Conservation (phyloP, 1,139 yeast species). For the Blastobotrys arbuscula region DNA sequence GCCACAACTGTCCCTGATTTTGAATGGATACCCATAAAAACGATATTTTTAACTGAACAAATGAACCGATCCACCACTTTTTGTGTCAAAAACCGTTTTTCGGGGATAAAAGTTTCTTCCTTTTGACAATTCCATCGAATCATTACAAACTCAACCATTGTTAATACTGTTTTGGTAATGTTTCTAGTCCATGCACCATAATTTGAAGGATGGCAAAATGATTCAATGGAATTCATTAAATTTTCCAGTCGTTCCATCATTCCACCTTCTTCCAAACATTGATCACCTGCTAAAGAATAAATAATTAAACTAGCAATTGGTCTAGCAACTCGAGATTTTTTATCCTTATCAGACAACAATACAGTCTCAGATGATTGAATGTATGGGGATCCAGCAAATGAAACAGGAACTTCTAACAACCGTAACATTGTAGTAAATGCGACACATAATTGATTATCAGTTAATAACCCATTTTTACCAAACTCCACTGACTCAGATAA, state of each 20-base stretch:
- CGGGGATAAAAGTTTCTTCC: constrained; percentile 36
- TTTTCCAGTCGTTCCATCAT: constrained; percentile 51
- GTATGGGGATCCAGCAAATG: constrained; percentile 36
- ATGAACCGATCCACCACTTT: constrained; percentile 49
- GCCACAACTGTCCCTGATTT: constrained; percentile 56
- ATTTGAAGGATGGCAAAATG: constrained; percentile 90
- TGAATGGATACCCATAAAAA: constrained; percentile 74
- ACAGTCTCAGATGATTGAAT: constrained; percentile 25
- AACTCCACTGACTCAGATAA: constrained; percentile 32
- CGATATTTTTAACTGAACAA: constrained; percentile 49
- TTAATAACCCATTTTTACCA: constrained; percentile 55
- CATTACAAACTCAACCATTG: constrained; percentile 30
- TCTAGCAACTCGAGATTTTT: constrained; percentile 26
- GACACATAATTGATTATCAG: constrained; percentile 52
- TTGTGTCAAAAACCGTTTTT: constrained; percentile 42
- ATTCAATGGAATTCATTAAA: constrained; percentile 64
- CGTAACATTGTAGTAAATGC: constrained; percentile 46
- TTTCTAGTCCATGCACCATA: constrained; percentile 77
- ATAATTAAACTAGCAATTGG: constrained; percentile 55
- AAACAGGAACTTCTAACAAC: constrained; percentile 36
- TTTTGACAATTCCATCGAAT: constrained; percentile 35
- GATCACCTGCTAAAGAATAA: constrained; percentile 52
- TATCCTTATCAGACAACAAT: constrained; percentile 23
- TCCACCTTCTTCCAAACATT: constrained; percentile 37
- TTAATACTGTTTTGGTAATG: constrained; percentile 56